phyloP scores from a whole-genome alignment of 2,329 filamentous ascomycete species.

The Fusarium sororula region DNA sequence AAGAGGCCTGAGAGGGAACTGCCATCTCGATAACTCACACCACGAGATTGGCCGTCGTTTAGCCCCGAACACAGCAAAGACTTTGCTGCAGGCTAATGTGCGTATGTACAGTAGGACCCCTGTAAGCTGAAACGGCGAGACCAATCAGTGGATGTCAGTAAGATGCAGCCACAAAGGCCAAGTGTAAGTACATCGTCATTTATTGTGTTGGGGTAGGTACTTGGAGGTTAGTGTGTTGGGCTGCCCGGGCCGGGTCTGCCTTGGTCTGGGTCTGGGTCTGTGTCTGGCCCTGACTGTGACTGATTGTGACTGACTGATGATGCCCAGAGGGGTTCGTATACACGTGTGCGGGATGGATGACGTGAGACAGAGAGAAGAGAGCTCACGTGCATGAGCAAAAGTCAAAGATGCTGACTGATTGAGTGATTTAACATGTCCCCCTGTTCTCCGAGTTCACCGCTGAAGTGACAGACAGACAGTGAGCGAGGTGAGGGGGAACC shows the following conservation, averaged over 20 bases:
- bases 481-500: background rate
- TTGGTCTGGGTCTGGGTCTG: background rate
- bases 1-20: background rate
- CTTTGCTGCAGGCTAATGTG: background rate
- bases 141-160: slow-evolving; percentile 5
- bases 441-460: background rate
- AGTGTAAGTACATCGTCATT: background rate
- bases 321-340: background rate
- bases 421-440: background rate
- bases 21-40: background rate
- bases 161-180: slow-evolving; percentile 8
- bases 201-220: background rate
- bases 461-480: background rate
- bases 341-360: background rate
- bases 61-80: background rate
- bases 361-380: slow-evolving; percentile 4
- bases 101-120: background rate
- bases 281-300: background rate
- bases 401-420: background rate
- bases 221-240: background rate
- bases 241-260: background rate
- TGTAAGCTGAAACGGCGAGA: slow-evolving; percentile 14
- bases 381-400: background rate
- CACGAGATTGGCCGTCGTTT: background rate
- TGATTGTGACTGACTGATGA: background rate